phyloP scores from a whole-genome alignment of 352 stramenopile species.

The Hyphochytrium catenoides region DNA sequence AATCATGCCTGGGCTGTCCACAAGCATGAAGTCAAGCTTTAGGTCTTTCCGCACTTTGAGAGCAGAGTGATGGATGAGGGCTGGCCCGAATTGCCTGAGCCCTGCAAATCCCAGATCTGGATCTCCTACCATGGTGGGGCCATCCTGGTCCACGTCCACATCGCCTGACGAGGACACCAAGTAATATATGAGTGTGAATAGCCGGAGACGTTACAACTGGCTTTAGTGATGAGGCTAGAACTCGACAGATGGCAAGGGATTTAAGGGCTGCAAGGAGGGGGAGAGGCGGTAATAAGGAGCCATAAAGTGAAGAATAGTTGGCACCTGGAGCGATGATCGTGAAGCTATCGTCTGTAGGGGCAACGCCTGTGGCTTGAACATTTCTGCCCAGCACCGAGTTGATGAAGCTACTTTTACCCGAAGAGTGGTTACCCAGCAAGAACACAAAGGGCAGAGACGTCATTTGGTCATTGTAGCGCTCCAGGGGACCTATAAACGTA shows the following conservation, averaged over 20 bases:
- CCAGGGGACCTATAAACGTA: slow-evolving; percentile 33
- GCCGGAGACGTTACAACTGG: too few species aligned
- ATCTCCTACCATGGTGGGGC: slow-evolving; percentile 71
- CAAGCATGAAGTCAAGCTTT: slow-evolving; percentile 84
- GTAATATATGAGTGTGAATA: too few species aligned
- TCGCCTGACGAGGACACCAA: too few species aligned
- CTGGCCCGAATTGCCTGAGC: slow-evolving; percentile 83
- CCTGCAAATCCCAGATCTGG: slow-evolving; percentile 92
- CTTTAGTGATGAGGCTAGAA: too few species aligned
- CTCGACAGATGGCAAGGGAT: too few species aligned
- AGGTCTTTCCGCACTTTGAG: slow-evolving; percentile 90
- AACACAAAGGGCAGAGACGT: slow-evolving; percentile 94
- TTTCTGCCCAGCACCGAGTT: slow-evolving; percentile 88
- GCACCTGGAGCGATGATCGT: slow-evolving; percentile 95
- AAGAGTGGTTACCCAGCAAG: slow-evolving; percentile 95
- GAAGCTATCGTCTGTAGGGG: slow-evolving; percentile 98
- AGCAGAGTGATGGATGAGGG: slow-evolving; percentile 92
- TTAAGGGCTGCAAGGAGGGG: too few species aligned
- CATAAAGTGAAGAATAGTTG: too few species aligned
- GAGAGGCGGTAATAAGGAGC: too few species aligned
- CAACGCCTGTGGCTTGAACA: slow-evolving; percentile 95
- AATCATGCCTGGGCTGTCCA: slow-evolving; percentile 98
- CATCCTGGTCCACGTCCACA: slow-evolving; percentile 56
- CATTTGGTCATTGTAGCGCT: slow-evolving; percentile 67
- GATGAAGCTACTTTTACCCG: slow-evolving; percentile 96